A percentile compares a stretch with the other conserved stretches of the same genome.
phyloP scores from a whole-genome alignment of 495 filamentous ascomycete genomes.

The Margaritispora aquatica region DNA sequence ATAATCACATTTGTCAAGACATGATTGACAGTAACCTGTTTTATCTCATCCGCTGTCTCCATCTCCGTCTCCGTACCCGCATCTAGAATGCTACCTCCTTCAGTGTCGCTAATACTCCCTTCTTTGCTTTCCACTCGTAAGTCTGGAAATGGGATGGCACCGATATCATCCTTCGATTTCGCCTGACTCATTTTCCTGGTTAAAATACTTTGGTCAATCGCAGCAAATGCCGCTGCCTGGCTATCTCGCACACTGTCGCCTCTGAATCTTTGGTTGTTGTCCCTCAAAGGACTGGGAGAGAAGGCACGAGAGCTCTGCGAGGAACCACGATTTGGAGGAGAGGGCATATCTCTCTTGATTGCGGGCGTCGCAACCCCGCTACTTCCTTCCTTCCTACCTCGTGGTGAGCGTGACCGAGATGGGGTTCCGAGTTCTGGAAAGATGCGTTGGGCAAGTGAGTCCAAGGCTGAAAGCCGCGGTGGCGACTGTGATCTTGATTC shows the following conservation, averaged over 20 bases:
- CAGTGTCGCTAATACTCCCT: conserved; percentile 31
- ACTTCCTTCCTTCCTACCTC: conserved; percentile 31
- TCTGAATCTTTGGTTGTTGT: background rate
- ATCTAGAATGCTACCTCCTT: conserved; percentile 28
- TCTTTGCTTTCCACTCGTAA: conserved; percentile 23
- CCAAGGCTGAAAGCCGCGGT: conserved; percentile 41
- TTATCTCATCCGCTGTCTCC: conserved; percentile 21
- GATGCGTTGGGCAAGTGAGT: conserved; percentile 50
- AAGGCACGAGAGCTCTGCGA: conserved; percentile 18
- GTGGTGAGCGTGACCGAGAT: conserved; percentile 41
- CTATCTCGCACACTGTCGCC: conserved; percentile 20
- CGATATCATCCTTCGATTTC: conserved; percentile 20
- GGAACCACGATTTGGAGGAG: conserved; percentile 17
- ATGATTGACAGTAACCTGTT: conserved; percentile 70
- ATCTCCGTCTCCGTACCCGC: conserved; percentile 19
- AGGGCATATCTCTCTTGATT: conserved; percentile 4
- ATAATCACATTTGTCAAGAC: conserved; percentile 76
- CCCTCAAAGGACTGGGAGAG: conserved; percentile 17
- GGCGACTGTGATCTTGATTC: conserved; percentile 26
- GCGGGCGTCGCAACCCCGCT: conserved; percentile 20
- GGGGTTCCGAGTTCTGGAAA: conserved; percentile 45
- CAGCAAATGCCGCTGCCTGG: conserved; percentile 44
- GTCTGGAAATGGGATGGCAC: conserved; percentile 23
- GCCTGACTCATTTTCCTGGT: conserved; percentile 38
- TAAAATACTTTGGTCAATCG: conserved; percentile 47